Evolutionary conservation across 2,329 filamentous ascomycete genomes (phyloP), one percentile per base, ranked within the genome.

Genomic region (Verticillium longisporum): DNA sequence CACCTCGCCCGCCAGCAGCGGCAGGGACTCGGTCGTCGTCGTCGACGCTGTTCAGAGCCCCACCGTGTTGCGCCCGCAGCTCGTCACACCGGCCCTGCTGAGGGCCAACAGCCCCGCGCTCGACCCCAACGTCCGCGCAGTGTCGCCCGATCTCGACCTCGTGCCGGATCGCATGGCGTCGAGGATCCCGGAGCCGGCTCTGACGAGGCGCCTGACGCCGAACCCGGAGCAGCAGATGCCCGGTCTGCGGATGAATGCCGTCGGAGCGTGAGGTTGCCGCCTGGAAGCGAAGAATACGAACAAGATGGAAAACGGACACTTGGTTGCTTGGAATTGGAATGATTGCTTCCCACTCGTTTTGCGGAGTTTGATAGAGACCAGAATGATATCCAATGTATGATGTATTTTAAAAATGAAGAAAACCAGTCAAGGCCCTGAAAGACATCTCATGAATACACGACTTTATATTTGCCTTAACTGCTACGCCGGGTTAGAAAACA

Each of bases 161-260:
- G 70, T 87, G 18, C 84, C 83, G 13, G 85, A 88, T 68, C 78
- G 83, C 59, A 87, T 86, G 84, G 82, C 81, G 6, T 81, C 83
- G 61, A 80, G 83, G 59, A 80, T 85, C 50, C 77, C 79, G 10
- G 80, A 82, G 61, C 78, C 80, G 10, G 73, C 72, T 18, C 71
- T 82, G 50, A 69, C 73, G 60, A 64, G 69, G 55, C 74, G 80
- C 32, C 66, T 82, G 64, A 83, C 80, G 7, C 80, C 80, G 1
- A 79, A 77, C 60, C 80, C 79, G 4, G 80, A 82, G 69, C 68
- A 74, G 66, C 77, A 81, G 71, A 65, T 69, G 63, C 45, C 45
- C 18, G 65, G 69, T 58, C 69, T 65, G 13, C 65, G 67, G 45
- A 56, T 71, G 37, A 68, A 69, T 50, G 67, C 65, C 11, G 66